Percentiles rank a stretch among this genome's conserved stretches.
These are phyloP conservation scores for Atractiella rhizophila DNA, from an alignment of 768 basidiomycete genomes.

Conservation along the genomic window DNA sequence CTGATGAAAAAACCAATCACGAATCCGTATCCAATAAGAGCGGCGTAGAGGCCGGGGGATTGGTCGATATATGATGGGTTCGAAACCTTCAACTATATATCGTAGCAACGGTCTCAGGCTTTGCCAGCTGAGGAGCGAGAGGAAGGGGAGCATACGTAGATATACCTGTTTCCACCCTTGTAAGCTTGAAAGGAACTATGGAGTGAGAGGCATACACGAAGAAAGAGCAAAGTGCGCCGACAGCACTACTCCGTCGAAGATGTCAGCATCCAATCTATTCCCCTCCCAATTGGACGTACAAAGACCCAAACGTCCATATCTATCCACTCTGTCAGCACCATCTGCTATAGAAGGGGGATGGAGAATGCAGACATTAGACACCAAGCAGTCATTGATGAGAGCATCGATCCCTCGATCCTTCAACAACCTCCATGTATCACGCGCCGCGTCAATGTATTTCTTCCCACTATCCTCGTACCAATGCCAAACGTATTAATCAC, in stretches of 20 bases:
- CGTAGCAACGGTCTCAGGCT: too few relatives aligned
- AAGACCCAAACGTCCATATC: background rate
- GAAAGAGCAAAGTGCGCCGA: conserved; percentile 9
- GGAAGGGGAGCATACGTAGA: background rate
- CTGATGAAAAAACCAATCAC: conserved; percentile 15
- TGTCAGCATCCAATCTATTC: background rate
- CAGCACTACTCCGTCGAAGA: conserved; percentile 7
- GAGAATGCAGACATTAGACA: conserved; percentile 15
- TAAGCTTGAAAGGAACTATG: conserved; percentile 8
- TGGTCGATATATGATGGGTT: too few relatives aligned
- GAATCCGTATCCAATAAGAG: conserved; percentile 7
- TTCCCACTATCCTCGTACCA: too few relatives aligned
- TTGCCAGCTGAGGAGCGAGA: background rate
- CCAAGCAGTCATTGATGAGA: conserved; percentile 16
- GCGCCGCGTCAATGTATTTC: conserved; percentile 15
- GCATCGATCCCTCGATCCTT: conserved; percentile 16
- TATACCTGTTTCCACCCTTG: conserved; percentile 3
- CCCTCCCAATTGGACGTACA: background rate
- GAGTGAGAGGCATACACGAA: conserved; percentile 8
- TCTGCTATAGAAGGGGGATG: background rate
- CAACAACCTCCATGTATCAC: conserved; percentile 16
- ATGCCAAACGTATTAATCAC: too few relatives aligned
- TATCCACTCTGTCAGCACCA: background rate
- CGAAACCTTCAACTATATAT: too few relatives aligned
- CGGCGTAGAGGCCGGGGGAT: conserved; percentile 2